Evolutionary conservation across 192 early-diverging fungal species (phyloP).

Genomic region (Phycomyces blakesleeanus): DNA sequence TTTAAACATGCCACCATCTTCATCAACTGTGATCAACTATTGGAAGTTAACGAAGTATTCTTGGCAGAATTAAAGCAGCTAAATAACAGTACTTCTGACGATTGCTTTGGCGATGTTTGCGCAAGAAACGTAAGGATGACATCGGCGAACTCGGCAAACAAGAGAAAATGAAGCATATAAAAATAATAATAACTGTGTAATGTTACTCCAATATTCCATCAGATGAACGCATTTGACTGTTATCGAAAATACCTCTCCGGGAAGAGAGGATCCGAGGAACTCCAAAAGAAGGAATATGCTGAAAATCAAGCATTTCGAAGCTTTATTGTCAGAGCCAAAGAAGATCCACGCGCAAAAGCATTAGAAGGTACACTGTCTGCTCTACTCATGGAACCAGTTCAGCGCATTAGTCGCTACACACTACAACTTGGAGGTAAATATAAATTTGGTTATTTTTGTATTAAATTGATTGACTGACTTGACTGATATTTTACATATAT

Average conservation of each 20-base stretch:
- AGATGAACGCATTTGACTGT: conserved; percentile 58
- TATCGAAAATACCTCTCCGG: conserved; percentile 62
- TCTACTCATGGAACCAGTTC: conserved; percentile 35
- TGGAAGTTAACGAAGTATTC: conserved; percentile 51
- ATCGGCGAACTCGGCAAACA: background rate
- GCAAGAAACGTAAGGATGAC: conserved; percentile 23
- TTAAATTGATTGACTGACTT: too few relatives aligned
- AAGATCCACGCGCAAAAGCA: conserved; percentile 54
- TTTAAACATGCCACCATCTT: conserved; percentile 59
- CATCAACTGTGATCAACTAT: conserved; percentile 55
- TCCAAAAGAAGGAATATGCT: conserved; percentile 48
- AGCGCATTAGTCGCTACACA: conserved; percentile 36
- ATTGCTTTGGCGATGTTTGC: conserved; percentile 44
- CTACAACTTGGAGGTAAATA: conserved; percentile 32
- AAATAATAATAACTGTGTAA: background rate
- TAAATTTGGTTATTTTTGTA: background rate
- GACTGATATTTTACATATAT: too few relatives aligned
- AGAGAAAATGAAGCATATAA: background rate
- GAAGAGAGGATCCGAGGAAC: conserved; percentile 50
- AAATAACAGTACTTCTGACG: background rate
- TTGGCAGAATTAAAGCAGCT: conserved; percentile 43
- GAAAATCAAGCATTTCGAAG: conserved; percentile 49
- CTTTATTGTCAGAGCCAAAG: conserved; percentile 49
- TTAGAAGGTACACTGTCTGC: conserved; percentile 33
- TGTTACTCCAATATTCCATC: conserved; percentile 20